Base-by-base conservation (phyloP, 495 filamentous ascomycete species). In the Wilcoxina mikolae region DNA sequence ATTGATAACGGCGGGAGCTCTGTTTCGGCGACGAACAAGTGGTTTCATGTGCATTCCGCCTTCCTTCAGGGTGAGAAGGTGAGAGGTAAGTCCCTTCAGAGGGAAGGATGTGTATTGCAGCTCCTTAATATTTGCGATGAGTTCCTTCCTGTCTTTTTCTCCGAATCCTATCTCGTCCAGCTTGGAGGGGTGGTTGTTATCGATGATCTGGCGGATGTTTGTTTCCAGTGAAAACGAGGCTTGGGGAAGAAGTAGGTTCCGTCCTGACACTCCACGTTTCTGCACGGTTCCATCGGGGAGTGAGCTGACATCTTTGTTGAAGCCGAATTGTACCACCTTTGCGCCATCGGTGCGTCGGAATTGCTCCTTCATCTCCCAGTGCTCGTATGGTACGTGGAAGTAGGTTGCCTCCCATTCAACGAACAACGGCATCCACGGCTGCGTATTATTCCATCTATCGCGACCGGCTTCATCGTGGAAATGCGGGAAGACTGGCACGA, bases 341-440 rank as follows among this genome's bases (percentile, higher is more conserved):
- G 10, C 15, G 22, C 24, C 29, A 0, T 18, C 3, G 10, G 44
- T 17, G 11, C 3, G 46, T 48, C 3, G 55, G 24, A 29, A 38
- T 23, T 28, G 54, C 27, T 64, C 57, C 33, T 57, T 52, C 3
- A 68, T 43, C 0, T 18, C 17, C 70, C 71, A 77, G 42, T 67
- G 26, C 0, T 60, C 41, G 1, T 53, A 62, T 3, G 60, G 58
- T 10, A 79, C 57, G 57, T 80, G 75, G 7, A 60, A 68, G 57
- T 78, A 80, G 42, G 70, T 64, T 0, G 57, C 68, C 57, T 78
- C 72, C 75, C 74, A 78, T 57, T 78, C 76, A 0, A 76, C 25
- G 42, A 73, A 78, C 0, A 78, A 61, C 0, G 76, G 74, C 38
- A 69, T 67, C 65, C 66, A 78, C 0, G 74, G 73, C 47, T 78